A percentile compares a stretch with the other conserved stretches of the same genome.
These are phyloP conservation scores for Emergomyces pasteurianus DNA, from an alignment of 2,329 filamentous ascomycete genomes.

Conservation along the genomic window DNA sequence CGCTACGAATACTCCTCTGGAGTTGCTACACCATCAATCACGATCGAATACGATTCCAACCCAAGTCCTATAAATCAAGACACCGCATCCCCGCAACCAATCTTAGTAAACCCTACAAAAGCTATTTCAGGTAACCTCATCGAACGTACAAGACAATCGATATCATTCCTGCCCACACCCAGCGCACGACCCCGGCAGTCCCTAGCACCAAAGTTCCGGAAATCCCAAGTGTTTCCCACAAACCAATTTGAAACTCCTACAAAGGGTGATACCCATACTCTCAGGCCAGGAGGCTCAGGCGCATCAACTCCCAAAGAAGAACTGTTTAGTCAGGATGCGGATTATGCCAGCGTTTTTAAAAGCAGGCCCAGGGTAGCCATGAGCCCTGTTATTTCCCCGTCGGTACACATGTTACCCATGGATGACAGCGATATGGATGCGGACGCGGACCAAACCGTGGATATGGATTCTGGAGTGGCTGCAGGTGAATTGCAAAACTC, in stretches of 20 bases:
- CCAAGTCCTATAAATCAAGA: conserved; percentile 12
- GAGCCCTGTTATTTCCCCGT: conserved; percentile 48
- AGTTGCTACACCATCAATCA: conserved; percentile 1
- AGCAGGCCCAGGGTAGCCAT: conserved; percentile 68
- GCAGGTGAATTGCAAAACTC: conserved; percentile 5
- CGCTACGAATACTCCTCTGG: neutral
- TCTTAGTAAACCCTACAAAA: conserved; percentile 10
- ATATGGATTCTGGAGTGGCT: neutral
- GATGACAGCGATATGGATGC: conserved; percentile 2
- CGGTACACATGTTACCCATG: conserved; percentile 3
- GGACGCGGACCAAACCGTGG: neutral
- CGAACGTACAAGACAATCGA: conserved; percentile 71
- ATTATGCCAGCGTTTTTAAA: conserved; percentile 75
- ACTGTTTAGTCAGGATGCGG: conserved; percentile 57
- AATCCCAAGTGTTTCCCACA: conserved; percentile 36
- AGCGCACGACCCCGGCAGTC: conserved; percentile 13
- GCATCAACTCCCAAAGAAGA: conserved; percentile 50
- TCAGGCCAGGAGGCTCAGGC: conserved; percentile 13
- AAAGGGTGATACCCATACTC: conserved; percentile 16
- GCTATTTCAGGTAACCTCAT: conserved; percentile 41
- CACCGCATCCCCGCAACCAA: conserved; percentile 2
- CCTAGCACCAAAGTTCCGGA: conserved; percentile 21
- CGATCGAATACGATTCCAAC: neutral
- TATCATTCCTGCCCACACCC: conserved; percentile 47
- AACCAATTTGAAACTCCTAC: conserved; percentile 47